phyloP scores from a whole-genome alignment of 2,329 filamentous ascomycete genomes.

The Stylonectria norvegica region DNA sequence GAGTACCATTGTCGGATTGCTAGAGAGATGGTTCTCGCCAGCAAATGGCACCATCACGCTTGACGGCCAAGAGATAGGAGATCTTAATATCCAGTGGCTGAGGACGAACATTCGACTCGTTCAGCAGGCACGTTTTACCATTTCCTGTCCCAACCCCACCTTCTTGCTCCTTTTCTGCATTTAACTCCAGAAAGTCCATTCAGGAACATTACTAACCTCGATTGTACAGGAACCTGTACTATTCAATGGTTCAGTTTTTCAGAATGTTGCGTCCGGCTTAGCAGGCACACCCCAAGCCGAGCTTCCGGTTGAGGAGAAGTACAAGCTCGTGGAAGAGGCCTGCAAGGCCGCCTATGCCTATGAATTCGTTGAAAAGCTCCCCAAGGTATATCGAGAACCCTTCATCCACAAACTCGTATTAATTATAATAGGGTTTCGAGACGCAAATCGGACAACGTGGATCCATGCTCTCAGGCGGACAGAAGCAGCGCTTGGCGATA shows the following conservation, averaged over 20 bases:
- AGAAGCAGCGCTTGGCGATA: conserved; percentile 62
- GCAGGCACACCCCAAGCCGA: conserved; percentile 11
- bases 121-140: conserved; percentile 9
- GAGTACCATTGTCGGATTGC: conserved; percentile 62
- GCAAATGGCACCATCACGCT: conserved; percentile 35
- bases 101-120: conserved; percentile 45
- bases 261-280: conserved; percentile 25
- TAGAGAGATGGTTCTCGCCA: conserved; percentile 61
- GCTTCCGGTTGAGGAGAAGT: conserved; percentile 2
- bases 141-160: not conserved
- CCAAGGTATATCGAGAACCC: not conserved
- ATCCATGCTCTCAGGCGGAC: conserved; percentile 45
- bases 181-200: too few species aligned
- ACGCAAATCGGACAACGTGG: conserved; percentile 25
- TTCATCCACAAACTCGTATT: not conserved
- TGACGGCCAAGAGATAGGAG: conserved; percentile 35
- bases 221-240: conserved; percentile 20
- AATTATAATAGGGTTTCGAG: conserved; percentile 14
- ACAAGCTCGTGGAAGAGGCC: conserved; percentile 12
- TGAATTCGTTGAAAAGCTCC: conserved; percentile 21
- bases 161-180: not conserved
- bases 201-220: not conserved
- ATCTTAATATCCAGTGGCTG: conserved; percentile 45
- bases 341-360: conserved; percentile 22
- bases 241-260: conserved; percentile 27